Percentiles rank a stretch among this genome's conserved stretches.
These are phyloP conservation scores for Phylloporus scabripes DNA, from an alignment of 768 basidiomycete species.

Conservation along the genomic window DNA sequence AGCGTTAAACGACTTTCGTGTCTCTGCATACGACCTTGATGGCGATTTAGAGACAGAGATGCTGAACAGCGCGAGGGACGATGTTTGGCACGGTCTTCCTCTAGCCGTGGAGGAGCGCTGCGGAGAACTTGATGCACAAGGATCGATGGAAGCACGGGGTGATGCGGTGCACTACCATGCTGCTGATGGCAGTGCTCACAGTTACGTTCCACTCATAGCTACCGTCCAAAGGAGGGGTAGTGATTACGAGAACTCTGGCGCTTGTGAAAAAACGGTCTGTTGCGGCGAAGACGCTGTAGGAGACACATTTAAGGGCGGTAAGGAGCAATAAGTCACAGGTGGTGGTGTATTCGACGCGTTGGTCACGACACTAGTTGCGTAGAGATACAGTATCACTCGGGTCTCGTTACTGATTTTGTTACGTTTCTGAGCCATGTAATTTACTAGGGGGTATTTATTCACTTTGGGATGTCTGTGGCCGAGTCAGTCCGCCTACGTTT, in stretches of 20 bases:
- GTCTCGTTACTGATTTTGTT: not conserved
- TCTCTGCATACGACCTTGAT: conserved; percentile 25
- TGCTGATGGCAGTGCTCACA: conserved; percentile 8
- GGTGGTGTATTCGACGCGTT: not conserved
- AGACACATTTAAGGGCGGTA: not conserved
- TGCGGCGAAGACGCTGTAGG: not conserved
- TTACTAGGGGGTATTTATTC: not conserved
- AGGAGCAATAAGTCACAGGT: not conserved
- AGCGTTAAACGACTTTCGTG: conserved; percentile 17
- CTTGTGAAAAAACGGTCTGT: not conserved
- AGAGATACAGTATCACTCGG: not conserved
- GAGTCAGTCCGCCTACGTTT: no score
- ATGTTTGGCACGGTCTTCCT: conserved; percentile 10
- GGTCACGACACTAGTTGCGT: not conserved
- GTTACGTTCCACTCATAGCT: not conserved
- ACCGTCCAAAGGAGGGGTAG: not conserved
- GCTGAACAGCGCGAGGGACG: conserved; percentile 21
- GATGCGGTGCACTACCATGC: not conserved
- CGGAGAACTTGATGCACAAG: not conserved
- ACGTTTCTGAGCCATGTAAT: not conserved
- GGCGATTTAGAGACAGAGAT: conserved; percentile 23
- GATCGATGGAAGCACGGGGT: not conserved
- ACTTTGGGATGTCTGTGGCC: no score
- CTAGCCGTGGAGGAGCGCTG: conserved; percentile 11
- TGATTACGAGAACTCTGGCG: conserved; percentile 12